Percentiles rank a stretch among this genome's conserved stretches.
Conservation (phyloP, 2,329 filamentous ascomycete genomes). For the Fusarium pseudocircinatum region DNA sequence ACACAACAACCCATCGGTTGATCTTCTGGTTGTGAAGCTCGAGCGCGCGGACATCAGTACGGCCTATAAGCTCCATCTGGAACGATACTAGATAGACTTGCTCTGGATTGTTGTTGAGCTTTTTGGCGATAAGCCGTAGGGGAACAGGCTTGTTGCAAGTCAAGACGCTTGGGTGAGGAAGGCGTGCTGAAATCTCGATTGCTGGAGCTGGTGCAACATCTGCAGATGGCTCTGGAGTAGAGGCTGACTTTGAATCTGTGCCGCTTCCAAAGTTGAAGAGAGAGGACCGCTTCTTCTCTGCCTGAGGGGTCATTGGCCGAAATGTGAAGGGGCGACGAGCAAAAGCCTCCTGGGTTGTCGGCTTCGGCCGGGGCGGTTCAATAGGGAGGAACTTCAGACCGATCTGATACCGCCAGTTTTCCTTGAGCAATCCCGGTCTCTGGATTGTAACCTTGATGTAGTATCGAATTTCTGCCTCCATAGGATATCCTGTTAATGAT, state of each 20-base stretch:
- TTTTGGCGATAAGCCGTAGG: constrained; percentile 81
- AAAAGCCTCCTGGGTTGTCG: constrained; percentile 80
- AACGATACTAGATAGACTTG: constrained; percentile 80
- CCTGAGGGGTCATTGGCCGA: constrained; percentile 51
- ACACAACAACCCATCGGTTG: constrained; percentile 79
- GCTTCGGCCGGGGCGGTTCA: constrained; percentile 79
- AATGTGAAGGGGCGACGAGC: constrained; percentile 77
- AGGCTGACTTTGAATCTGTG: constrained; percentile 40
- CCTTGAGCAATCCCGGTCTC: constrained; percentile 87
- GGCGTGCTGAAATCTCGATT: constrained; percentile 78
- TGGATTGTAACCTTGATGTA: constrained; percentile 96
- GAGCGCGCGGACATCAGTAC: constrained; percentile 82
- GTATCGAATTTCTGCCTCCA: constrained; percentile 90
- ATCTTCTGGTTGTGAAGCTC: constrained; percentile 76
- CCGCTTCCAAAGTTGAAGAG: constrained; percentile 62
- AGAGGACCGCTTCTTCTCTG: constrained; percentile 63
- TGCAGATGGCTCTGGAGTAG: constrained; percentile 45
- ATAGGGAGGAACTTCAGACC: constrained; percentile 92
- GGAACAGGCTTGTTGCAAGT: constrained; percentile 90
- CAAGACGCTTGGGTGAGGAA: constrained; percentile 87
- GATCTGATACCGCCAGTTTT: constrained; percentile 78
- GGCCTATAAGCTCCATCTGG: constrained; percentile 83
- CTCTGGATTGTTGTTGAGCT: constrained; percentile 74
- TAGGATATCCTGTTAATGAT: constrained; percentile 85
- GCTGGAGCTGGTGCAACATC: constrained; percentile 61